phyloP scores from a whole-genome alignment of 148 eudicot genomes.

The Silene conica region DNA sequence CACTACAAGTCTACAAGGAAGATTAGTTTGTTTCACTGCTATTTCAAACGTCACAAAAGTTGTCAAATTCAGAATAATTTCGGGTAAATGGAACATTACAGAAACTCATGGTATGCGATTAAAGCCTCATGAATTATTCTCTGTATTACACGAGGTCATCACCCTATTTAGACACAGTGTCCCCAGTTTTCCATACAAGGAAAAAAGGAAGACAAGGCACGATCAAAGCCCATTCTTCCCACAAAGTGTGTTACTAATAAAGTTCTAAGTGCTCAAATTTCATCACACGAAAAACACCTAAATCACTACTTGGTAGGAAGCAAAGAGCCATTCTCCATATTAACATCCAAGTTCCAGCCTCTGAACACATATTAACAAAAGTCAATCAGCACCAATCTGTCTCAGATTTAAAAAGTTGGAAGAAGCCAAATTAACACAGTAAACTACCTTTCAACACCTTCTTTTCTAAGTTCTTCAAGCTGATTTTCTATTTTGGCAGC shows the following conservation, averaged over 20 bases:
- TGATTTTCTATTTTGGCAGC: constrained; percentile 51
- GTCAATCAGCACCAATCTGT: constrained; percentile 9
- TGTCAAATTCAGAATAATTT: not conserved
- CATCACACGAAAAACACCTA: not conserved
- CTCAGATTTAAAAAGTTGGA: not conserved
- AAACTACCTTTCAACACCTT: constrained; percentile 67
- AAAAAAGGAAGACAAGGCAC: not conserved
- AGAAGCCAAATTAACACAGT: not conserved
- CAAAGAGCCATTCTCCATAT: constrained; percentile 45
- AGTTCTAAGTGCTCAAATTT: not conserved
- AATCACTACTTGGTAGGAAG: constrained; percentile 24
- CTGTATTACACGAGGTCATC: not conserved
- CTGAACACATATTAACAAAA: constrained; percentile 27
- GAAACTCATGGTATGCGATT: not conserved
- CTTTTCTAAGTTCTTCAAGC: constrained; percentile 52
- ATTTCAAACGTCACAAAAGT: not conserved
- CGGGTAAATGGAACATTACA: not conserved
- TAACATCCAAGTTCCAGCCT: constrained; percentile 63
- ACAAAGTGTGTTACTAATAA: not conserved
- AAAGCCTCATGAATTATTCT: not conserved
- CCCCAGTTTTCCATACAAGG: not conserved
- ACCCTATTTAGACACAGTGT: not conserved
- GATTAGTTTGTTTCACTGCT: not conserved
- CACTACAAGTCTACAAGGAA: not conserved
- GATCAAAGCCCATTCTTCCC: not conserved